These are phyloP conservation scores for Globisporangium megalacanthum DNA, from an alignment of 352 stramenopile genomes.

Conservation along the genomic window DNA sequence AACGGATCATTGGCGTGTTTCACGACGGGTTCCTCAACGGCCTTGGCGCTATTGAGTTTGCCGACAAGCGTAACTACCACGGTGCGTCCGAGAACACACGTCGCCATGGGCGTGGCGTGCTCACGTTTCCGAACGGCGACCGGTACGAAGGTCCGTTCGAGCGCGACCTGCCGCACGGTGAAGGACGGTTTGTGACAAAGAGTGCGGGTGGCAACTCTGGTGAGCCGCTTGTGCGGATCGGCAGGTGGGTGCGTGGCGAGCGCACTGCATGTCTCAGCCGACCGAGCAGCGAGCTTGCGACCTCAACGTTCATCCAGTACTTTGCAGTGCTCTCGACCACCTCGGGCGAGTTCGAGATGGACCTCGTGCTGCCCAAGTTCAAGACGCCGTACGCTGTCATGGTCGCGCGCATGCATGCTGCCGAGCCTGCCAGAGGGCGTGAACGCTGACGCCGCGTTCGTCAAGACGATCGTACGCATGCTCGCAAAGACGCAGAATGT, in stretches of 20 bases:
- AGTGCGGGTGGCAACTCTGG: slow-evolving; percentile 13
- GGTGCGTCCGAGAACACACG: slow-evolving; percentile 53
- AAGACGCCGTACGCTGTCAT: slow-evolving; percentile 75
- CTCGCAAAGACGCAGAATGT: slow-evolving; percentile 76
- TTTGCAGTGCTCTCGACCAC: slow-evolving; percentile 41
- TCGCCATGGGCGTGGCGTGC: slow-evolving; percentile 68
- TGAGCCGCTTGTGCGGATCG: slow-evolving; percentile 57
- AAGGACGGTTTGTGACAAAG: slow-evolving; percentile 60
- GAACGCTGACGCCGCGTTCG: slow-evolving; percentile 55
- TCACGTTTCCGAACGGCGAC: slow-evolving; percentile 87
- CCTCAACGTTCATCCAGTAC: slow-evolving; percentile 69
- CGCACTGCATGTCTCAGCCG: slow-evolving; percentile 65
- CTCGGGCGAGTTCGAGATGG: slow-evolving; percentile 55
- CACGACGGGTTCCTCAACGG: slow-evolving; percentile 52
- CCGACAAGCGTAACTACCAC: slow-evolving; percentile 61
- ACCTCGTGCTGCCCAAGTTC: slow-evolving; percentile 62
- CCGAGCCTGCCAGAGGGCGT: slow-evolving; percentile 68
- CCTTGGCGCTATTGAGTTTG: slow-evolving; percentile 52
- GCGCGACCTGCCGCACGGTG: slow-evolving; percentile 79
- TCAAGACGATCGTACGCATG: slow-evolving; percentile 61
- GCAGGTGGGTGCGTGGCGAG: slow-evolving; percentile 59
- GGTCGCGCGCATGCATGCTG: slow-evolving; percentile 67
- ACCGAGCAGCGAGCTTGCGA: slow-evolving; percentile 51
- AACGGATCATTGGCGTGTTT: slow-evolving; percentile 58
- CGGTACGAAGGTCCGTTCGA: slow-evolving; percentile 88